Evolutionary conservation across 257 asterid genomes (phyloP), one percentile per base, ranked within the genome.

Genomic region (Salvia splendens): DNA sequence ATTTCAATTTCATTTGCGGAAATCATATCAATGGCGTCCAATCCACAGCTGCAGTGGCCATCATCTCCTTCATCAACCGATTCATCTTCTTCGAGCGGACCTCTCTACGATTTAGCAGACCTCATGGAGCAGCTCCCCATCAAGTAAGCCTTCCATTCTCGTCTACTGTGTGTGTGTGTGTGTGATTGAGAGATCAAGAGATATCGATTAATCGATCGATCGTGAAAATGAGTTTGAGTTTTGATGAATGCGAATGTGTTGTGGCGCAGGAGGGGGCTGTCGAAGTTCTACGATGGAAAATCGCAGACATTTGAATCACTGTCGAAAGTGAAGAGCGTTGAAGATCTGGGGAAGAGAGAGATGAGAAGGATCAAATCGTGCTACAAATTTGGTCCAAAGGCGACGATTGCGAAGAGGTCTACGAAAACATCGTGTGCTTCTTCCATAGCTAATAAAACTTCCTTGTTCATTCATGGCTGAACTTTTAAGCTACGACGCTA

Each of bases 121-220:
- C 85, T 87, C n/a, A 81, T 81, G 89, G 77, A 75, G 61, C 87
- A 85, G 5, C 83, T 85, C 9, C 92, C 95, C 6, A 87, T 85
- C 80, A 87, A 83, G 87, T 87, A 70, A 78, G 88, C 11, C 12
- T 9, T 0, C 10, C 45, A 0, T 8, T 3, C 12, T 15, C 6
- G 7, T 0, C 14, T 3, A 8, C 4, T 40, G 11, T 15, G 28
- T 48, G 9, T 17, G 35, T 35, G 6, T 58, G 36, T 52, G 58
- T 52, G 58, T 1, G n/a, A n/a, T n/a, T n/a, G n/a, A n/a, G n/a
- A n/a, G 59, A 11, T 16, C n/a, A 20, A 47, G 52, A 47, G 52
- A 47, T 16, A n/a, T 35, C 40, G 5, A 35, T 24, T 24, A 24
- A 24, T 24, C 30, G 30, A 24, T 24, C 30, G 51, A 46, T 6